phyloP scores from a whole-genome alignment of 208 protist genomes.

The Crithidia thermophila region DNA sequence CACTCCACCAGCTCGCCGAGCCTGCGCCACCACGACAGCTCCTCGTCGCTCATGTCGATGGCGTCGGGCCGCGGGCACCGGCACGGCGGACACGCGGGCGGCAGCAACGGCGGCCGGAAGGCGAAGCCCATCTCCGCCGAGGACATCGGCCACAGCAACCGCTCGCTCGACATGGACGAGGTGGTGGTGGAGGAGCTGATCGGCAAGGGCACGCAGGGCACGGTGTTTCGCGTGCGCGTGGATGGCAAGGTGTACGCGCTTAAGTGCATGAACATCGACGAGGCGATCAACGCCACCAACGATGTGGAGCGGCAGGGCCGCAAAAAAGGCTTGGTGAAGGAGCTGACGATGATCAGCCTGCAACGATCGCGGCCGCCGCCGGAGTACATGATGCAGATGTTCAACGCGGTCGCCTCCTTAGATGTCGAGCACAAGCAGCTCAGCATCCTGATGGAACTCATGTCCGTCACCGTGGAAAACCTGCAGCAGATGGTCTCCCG shows the following conservation, averaged over 20 bases:
- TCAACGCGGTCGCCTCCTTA: slow-evolving; percentile 75
- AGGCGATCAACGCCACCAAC: slow-evolving; percentile 72
- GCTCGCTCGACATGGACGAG: slow-evolving; percentile 73
- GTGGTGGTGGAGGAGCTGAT: slow-evolving; percentile 69
- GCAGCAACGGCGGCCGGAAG: slow-evolving; percentile 11
- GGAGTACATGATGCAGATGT: slow-evolving; percentile 82
- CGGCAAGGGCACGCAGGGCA: slow-evolving; percentile 79
- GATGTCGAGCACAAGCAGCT: slow-evolving; percentile 66
- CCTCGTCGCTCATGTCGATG: slow-evolving; percentile 34
- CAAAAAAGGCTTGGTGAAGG: slow-evolving; percentile 85
- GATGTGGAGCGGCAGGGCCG: slow-evolving; percentile 78
- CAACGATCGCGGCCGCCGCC: slow-evolving; percentile 48
- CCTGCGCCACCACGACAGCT: slow-evolving; percentile 29
- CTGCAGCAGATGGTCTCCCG: slow-evolving; percentile 79
- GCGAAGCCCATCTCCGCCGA: slow-evolving; percentile 47
- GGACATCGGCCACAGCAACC: slow-evolving; percentile 76
- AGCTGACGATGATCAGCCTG: slow-evolving; percentile 84
- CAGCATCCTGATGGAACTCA: slow-evolving; percentile 85
- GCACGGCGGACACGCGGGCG: slow-evolving; percentile 1
- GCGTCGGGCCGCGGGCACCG: slow-evolving; percentile 17
- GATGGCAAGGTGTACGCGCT: slow-evolving; percentile 83
- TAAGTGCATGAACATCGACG: slow-evolving; percentile 83
- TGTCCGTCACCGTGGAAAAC: slow-evolving; percentile 83
- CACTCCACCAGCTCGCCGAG: slow-evolving; percentile 15
- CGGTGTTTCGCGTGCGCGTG: slow-evolving; percentile 71